A percentile compares a stretch with the other conserved stretches of the same genome.
These are phyloP conservation scores for Microcyclospora tardicrescens DNA, from an alignment of 2,329 filamentous ascomycete species.

Conservation along the genomic window DNA sequence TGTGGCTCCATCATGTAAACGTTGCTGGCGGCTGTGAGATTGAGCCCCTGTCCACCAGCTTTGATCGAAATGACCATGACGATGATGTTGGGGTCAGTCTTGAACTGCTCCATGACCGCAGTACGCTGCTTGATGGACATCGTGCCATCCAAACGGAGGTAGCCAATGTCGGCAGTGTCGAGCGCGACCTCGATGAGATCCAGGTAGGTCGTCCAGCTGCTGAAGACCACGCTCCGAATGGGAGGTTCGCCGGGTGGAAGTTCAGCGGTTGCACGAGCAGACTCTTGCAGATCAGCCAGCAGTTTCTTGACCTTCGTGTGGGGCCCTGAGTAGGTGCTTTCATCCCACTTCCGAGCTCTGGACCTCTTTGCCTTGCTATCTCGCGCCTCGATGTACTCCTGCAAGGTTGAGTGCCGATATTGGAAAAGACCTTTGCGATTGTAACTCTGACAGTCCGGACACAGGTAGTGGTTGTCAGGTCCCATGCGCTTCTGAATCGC, in stretches of 20 bases:
- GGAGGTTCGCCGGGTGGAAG: conserved; percentile 52
- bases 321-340: conserved; percentile 64
- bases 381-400: conserved; percentile 37
- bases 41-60: conserved; percentile 82
- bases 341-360: conserved; percentile 44
- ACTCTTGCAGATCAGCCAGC: conserved; percentile 56
- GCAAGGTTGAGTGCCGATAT: conserved; percentile 47
- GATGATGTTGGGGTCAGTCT: conserved; percentile 54
- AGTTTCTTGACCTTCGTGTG: conserved; percentile 86
- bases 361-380: conserved; percentile 35
- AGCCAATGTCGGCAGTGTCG: conserved; percentile 50
- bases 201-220: conserved; percentile 88
- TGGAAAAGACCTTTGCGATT: conserved; percentile 54
- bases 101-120: conserved; percentile 64
- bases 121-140: conserved; percentile 68
- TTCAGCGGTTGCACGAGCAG: conserved; percentile 48
- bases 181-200: conserved; percentile 83
- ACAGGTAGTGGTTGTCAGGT: conserved; percentile 41
- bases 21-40: conserved; percentile 70
- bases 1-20: conserved; percentile 98
- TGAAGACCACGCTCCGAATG: conserved; percentile 78
- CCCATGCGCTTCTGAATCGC: conserved; percentile 13
- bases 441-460: conserved; percentile 54
- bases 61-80: conserved; percentile 87
- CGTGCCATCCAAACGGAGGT: conserved; percentile 75